Evolutionary conservation across 306 rosid species (phyloP).

Genomic region (Cucurbita maxima): DNA sequence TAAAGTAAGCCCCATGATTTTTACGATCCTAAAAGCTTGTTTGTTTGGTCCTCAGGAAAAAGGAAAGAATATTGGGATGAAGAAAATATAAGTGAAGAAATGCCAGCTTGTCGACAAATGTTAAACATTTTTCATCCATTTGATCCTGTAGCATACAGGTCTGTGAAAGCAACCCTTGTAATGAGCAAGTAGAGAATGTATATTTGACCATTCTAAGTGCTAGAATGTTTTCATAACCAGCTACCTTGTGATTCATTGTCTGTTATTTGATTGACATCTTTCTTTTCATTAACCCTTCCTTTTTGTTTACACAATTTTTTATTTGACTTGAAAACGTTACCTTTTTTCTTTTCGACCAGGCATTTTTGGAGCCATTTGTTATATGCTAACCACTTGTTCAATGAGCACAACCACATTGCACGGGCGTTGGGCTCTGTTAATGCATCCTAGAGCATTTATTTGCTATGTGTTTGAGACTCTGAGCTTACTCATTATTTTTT

Average conservation of each 20-base stretch:
- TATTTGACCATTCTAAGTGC: neutral
- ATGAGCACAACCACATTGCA: neutral
- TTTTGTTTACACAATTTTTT: neutral
- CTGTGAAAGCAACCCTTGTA: slow-evolving; percentile 10
- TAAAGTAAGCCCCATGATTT: neutral
- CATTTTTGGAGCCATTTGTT: neutral
- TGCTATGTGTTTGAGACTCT: neutral
- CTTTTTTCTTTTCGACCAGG: neutral
- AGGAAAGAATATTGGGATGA: slow-evolving; percentile 86
- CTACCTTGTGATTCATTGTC: neutral
- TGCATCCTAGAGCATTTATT: neutral
- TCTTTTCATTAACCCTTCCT: neutral
- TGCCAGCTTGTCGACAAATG: slow-evolving; percentile 91
- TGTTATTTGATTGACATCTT: neutral
- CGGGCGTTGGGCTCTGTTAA: neutral
- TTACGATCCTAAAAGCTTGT: slow-evolving; percentile 2
- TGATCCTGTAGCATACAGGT: slow-evolving; percentile 99
- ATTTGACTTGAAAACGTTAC: neutral
- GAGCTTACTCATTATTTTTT: neutral
- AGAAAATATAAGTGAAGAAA: slow-evolving; percentile 71
- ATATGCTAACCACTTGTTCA: neutral
- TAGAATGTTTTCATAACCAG: neutral
- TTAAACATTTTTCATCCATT: slow-evolving; percentile 94
- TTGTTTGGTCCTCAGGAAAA: slow-evolving; percentile 34
- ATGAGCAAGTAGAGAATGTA: neutral